Evolutionary conservation across 2,329 filamentous ascomycete species (phyloP).

Genomic region (Diaporthe capsici): DNA sequence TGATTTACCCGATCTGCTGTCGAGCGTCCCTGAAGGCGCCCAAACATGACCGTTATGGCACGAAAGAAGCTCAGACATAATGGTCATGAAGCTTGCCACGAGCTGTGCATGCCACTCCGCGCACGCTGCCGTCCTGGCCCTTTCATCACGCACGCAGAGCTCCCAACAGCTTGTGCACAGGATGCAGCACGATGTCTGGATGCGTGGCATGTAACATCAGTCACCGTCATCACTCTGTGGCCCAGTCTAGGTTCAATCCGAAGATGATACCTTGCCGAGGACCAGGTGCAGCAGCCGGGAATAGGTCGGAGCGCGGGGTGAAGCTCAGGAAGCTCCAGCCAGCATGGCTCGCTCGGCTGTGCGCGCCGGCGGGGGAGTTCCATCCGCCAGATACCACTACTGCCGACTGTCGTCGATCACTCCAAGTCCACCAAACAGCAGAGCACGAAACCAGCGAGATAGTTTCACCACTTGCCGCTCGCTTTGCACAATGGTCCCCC

Average conservation of each 20-base stretch:
- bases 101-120: not conserved
- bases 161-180: too few relatives aligned
- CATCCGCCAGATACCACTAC: constrained; percentile 3
- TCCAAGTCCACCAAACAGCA: not conserved
- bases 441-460: not conserved
- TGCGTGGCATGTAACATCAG: not conserved
- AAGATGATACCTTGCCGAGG: not conserved
- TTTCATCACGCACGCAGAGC: too few relatives aligned
- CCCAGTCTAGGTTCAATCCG: constrained; percentile 15
- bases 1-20: not conserved
- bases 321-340: constrained; percentile 6
- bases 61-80: not conserved
- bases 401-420: not conserved
- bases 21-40: not conserved
- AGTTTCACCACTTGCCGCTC: not conserved
- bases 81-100: not conserved
- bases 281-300: not conserved
- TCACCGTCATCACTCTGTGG: not conserved
- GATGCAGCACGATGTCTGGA: too few relatives aligned
- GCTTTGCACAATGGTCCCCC: not conserved
- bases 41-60: not conserved
- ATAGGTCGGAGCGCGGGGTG: not conserved
- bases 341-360: constrained; percentile 1
- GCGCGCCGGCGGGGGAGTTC: constrained; percentile 5
- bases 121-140: too few relatives aligned